Base-by-base conservation (phyloP, 73 alveolate species). In the Stentor roeselii region DNA sequence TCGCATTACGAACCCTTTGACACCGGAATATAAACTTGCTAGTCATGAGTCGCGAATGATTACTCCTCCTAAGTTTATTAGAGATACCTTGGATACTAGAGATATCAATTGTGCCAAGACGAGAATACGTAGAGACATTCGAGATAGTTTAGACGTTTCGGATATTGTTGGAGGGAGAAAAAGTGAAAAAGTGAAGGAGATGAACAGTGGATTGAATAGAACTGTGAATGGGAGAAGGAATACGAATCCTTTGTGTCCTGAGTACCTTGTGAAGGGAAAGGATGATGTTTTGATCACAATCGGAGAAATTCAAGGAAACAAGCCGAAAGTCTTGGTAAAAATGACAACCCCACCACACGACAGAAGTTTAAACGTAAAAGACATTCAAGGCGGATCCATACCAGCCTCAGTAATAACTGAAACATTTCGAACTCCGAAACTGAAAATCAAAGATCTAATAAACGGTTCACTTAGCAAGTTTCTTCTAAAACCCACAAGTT, bases 21-120 rank as follows among this genome's bases (percentile, higher is more conserved):
- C 88, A 78, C 98, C 99, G 30, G 83, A 61, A 67, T 95, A 95
- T 83, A 86, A 82, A 60, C 88, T 95, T 15, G 94, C 96, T 30
- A 86, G 85, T 75, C 92, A 88, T 3, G 97, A 93, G 67, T 82
- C 87, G 39, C 88, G 90, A 77, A 95, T 94, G 2, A 86, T 88
- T 0, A 91, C 92, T 34, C 92, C 94, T 4, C 98, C 99, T 0
- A 93, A 90, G 67, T 95, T 93, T 91, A 94, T 95, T 38, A 86
- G 99, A 78, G 97, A 95, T 84, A 83, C 91, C 39, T 90, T 93
- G 76, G 94, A 89, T 84, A 88, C 87, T 32, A 87, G 82, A n/a
- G 98, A 93, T 86, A 93, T 95, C 58, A 93, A 96, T 15, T 83
- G 87, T 59, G 97, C 97, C 1, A 32, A 1, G 34, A 91, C 86